Conservation (phyloP, 352 stramenopile species). For the Phytophthora fragariae region DNA sequence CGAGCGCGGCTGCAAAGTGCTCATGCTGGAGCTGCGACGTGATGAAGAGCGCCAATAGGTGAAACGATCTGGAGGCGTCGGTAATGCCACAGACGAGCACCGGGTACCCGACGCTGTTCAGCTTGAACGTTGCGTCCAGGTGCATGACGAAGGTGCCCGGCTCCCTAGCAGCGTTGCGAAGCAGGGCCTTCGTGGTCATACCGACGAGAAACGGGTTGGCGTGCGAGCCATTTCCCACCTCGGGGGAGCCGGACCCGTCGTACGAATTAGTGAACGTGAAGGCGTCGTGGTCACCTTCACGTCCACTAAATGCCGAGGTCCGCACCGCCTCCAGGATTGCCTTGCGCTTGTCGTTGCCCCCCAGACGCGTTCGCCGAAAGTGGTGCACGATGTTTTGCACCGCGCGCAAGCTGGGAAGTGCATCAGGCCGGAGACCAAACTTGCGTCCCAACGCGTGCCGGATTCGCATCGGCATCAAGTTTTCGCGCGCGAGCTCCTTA, state of each 20-base stretch:
- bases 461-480: slow-evolving; percentile 15
- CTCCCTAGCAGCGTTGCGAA: too few species aligned
- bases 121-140: background rate
- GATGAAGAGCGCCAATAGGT: slow-evolving; percentile 10
- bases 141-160: background rate
- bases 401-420: too few species aligned
- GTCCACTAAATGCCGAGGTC: slow-evolving; percentile 1
- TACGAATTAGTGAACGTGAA: slow-evolving; percentile 7
- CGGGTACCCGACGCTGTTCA: background rate
- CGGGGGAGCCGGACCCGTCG: too few species aligned
- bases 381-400: slow-evolving; percentile 25
- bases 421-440: too few species aligned
- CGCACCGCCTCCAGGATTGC: background rate
- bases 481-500: slow-evolving; percentile 8
- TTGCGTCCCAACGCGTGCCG: slow-evolving; percentile 2
- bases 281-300: slow-evolving; percentile 13
- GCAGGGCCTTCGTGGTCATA: too few species aligned
- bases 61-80: slow-evolving; percentile 1
- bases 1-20: background rate
- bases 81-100: slow-evolving; percentile 12
- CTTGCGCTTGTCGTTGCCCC: slow-evolving; percentile 6
- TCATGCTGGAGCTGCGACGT: slow-evolving; percentile 10
- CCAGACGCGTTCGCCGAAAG: background rate
- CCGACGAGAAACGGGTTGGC: too few species aligned
- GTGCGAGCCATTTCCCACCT: too few species aligned